Evolutionary conservation across 2,329 filamentous ascomycete genomes (phyloP), one percentile per base, ranked within the genome.

Genomic region (Botrytis byssoidea): DNA sequence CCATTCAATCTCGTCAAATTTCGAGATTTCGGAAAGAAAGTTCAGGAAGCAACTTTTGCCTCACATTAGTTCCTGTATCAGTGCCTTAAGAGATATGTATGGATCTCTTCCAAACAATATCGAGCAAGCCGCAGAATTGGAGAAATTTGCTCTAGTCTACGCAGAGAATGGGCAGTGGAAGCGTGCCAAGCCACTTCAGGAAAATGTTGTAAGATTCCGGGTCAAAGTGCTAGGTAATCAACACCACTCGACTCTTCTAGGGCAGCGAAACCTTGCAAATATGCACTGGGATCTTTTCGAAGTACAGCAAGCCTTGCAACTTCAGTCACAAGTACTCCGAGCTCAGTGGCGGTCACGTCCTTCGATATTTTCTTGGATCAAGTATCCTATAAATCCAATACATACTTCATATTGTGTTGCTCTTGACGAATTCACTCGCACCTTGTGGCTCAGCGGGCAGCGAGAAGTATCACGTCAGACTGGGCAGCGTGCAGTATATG

Each of bases 161-260:
- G 78, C 79, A 25, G 79, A 80, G 70, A 78, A 77, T 46, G 79
- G 79, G 12, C 51, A 77, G 40, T 80, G 79, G 79, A 77, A 74
- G 48, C 76, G 74, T 42, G 78, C 79, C 22, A 71, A 73, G 29
- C 72, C 63, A 16, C 67, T 80, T 29, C 78, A 79, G 25, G 55
- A 70, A 10, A 76, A 73, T 29, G 71, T 74, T 25, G 63, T 74
- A 18, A 29, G 37, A 25, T 65, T 74, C 14, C 68, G 73, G 37
- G 44, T 40, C 22, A 74, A 73, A 64, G 65, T 46, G 16, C 73
- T 74, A 6, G 73, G 73, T 18, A 46, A 10, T 48, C 20, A 48
- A 48, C 20, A 48, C 46, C 22, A 25, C 22, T 25, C 9, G 22
- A 48, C 46, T 25, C 22, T 48, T 48, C 46, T 12, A 12, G 46